phyloP scores from a whole-genome alignment of 805 yeast species.

The Zygosaccharomyces rouxii region DNA sequence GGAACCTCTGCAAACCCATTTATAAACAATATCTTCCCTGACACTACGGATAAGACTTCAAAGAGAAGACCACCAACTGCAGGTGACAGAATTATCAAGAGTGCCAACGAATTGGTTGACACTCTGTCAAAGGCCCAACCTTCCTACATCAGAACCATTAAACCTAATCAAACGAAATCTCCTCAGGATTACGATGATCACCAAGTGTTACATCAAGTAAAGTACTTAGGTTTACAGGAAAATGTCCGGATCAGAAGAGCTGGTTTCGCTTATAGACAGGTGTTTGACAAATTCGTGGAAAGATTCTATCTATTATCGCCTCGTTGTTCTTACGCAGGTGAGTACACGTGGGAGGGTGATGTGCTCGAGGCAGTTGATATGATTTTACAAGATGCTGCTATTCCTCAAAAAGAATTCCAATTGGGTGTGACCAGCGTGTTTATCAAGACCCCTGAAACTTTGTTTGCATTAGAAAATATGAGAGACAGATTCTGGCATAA shows the following conservation, averaged over 20 bases:
- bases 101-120: slow-evolving; percentile 86
- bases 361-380: slow-evolving; percentile 49
- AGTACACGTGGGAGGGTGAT: slow-evolving; percentile 61
- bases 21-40: slow-evolving; percentile 56
- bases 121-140: slow-evolving; percentile 90
- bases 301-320: slow-evolving; percentile 85
- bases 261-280: slow-evolving; percentile 96
- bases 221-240: slow-evolving; percentile 92
- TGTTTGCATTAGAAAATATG: slow-evolving; percentile 92
- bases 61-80: slow-evolving; percentile 92
- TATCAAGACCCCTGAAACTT: slow-evolving; percentile 93
- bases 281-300: slow-evolving; percentile 93
- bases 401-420: slow-evolving; percentile 80
- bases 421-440: slow-evolving; percentile 89
- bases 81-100: slow-evolving; percentile 84
- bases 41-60: slow-evolving; percentile 58
- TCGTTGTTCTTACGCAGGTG: slow-evolving; percentile 89
- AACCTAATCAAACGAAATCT: slow-evolving; percentile 90
- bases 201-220: slow-evolving; percentile 92
- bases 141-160: slow-evolving; percentile 93
- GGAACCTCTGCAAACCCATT: slow-evolving; percentile 67
- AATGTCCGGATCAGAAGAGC: slow-evolving; percentile 97
- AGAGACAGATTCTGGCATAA: slow-evolving; percentile 96
- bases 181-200: slow-evolving; percentile 84
- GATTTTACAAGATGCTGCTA: slow-evolving; percentile 55